Conservation (phyloP, 768 basidiomycete genomes). For the Chalciporus sphaerocephalus region DNA sequence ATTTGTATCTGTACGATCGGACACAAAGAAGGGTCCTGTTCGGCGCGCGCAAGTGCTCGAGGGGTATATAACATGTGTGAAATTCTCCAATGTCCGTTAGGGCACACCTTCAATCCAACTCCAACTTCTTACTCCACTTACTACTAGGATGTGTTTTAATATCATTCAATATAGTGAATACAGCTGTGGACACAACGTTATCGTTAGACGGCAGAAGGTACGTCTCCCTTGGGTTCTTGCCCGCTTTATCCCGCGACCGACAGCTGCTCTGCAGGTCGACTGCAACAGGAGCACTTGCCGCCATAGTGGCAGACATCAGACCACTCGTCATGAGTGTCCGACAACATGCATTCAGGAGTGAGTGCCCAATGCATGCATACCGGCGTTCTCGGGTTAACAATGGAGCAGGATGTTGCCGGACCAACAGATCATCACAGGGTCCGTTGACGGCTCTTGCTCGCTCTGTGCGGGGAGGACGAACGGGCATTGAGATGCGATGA, state of each 20-base stretch:
- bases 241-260: neutral
- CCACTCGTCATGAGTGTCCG: conserved; percentile 34
- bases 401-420: conserved; percentile 22
- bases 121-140: conserved; percentile 1
- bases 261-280: conserved; percentile 39
- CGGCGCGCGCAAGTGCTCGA: neutral
- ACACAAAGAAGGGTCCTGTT: conserved; percentile 5
- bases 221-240: conserved; percentile 1
- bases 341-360: conserved; percentile 37
- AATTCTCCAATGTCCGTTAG: neutral
- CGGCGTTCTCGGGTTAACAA: conserved; percentile 1
- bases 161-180: conserved; percentile 33
- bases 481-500: conserved; percentile 18
- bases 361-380: conserved; percentile 3
- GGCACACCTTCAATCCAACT: conserved; percentile 1
- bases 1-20: conserved; percentile 5
- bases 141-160: conserved; percentile 31
- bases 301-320: conserved; percentile 37
- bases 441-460: conserved; percentile 8
- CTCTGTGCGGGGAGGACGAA: conserved; percentile 22
- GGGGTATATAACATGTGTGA: conserved; percentile 23
- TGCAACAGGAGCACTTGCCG: conserved; percentile 40
- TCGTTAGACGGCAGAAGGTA: conserved; percentile 35
- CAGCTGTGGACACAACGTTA: conserved; percentile 30
- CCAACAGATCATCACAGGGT: conserved; percentile 28